Base-by-base conservation (phyloP, 495 filamentous ascomycete species). In the Cenococcum geophilum region DNA sequence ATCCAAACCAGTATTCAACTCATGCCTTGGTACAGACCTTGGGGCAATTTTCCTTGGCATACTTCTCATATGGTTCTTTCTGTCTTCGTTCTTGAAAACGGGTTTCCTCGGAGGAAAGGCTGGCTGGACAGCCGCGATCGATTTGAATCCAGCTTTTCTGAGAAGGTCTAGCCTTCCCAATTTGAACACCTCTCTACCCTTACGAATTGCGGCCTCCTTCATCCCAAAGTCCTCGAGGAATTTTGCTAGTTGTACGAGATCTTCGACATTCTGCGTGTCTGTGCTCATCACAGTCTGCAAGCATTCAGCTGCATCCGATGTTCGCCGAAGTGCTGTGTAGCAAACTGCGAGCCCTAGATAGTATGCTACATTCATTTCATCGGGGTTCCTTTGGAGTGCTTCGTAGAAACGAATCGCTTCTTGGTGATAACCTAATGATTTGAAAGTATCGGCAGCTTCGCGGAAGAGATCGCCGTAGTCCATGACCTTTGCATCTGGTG, bases 401-500 rank as follows among this genome's bases (percentile, higher is more conserved):
- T 83, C 76, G 67, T 91, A 93, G 74, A 87, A 98, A 18, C 78
- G 76, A 6, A 92, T 74, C 5, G 93, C 91, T 57, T 87, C 80
- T 34, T 80, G 72, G 23, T 82, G 78, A 40, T 79, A 71, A 1
- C 76, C 77, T 4, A 70, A 72, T 11, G 84, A 79, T 49, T 83
- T 78, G n/a, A 96, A 76, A 11, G 81, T 77, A 68, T 86, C 79
- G 1, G 84, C 91, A 32, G 83, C 85, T 58, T 89, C 85, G 52
- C 86, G 78, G 69, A 91, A 88, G 14, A 95, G 82, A 74, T 93
- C 87, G 14, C 82, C 81, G 68, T 89, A 90, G 62, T 84, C 78
- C 59, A 78, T 76, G 6, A 86, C 74, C 45, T 76, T 76, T 3
- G 81, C 77, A 42, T 77, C 69, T 57, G 78, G 74, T 12, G 74